Evolutionary conservation across 2,329 filamentous ascomycete genomes (phyloP).

Genomic region (Colletotrichum cordylinicola): DNA sequence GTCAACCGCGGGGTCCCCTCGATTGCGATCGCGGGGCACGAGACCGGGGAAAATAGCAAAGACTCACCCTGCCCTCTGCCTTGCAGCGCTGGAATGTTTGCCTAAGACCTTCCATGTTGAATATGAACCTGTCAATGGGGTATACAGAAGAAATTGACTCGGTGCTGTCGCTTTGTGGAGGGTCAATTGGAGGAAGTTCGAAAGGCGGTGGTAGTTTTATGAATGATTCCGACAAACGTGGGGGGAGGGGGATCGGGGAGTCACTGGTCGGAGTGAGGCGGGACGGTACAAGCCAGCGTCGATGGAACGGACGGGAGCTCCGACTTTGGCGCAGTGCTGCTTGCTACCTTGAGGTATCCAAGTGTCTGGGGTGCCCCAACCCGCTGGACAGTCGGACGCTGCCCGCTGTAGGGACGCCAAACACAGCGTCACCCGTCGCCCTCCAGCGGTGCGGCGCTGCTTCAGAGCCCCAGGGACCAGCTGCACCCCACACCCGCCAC

Average conservation of each 20-base stretch:
- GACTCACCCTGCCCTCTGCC: slow-evolving; percentile 61
- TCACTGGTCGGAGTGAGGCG: not conserved
- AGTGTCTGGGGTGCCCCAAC: not conserved
- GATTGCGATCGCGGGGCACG: slow-evolving; percentile 29
- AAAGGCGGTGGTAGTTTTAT: slow-evolving; percentile 8
- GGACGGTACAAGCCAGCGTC: not conserved
- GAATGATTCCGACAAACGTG: not conserved
- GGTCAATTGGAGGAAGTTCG: not conserved
- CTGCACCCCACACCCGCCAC: slow-evolving; percentile 1
- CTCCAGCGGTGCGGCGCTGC: not conserved
- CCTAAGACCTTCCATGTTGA: slow-evolving; percentile 61
- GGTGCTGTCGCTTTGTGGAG: not conserved
- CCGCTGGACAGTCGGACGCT: not conserved
- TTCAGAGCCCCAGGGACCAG: not conserved
- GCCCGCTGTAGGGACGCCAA: not conserved
- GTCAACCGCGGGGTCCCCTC: not conserved
- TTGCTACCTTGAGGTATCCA: too few relatives aligned
- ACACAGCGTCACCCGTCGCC: not conserved
- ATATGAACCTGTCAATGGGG: slow-evolving; percentile 1
- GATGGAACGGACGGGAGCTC: not conserved
- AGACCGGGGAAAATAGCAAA: not conserved
- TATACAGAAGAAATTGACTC: not conserved
- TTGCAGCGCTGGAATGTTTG: slow-evolving; percentile 67
- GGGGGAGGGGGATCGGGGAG: not conserved
- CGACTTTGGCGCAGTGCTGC: not conserved